A percentile compares a stretch with the other conserved stretches of the same genome.
Evolutionary conservation across 2,329 filamentous ascomycete species (phyloP).

Genomic region (Xylariaceae sp.): DNA sequence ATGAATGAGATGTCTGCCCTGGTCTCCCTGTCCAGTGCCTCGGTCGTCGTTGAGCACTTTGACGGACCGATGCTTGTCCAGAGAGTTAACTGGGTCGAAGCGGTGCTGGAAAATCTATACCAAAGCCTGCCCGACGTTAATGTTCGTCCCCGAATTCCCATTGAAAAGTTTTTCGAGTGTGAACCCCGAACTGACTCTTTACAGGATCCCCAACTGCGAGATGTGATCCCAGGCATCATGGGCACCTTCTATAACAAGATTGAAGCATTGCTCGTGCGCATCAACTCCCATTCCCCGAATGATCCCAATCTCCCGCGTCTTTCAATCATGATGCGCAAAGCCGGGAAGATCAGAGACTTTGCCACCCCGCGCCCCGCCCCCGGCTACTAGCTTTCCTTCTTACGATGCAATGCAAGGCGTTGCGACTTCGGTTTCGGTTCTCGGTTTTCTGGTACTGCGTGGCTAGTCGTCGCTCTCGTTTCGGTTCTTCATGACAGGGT

Average conservation of each 20-base stretch:
- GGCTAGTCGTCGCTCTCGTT: no score
- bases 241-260: constrained; percentile 48
- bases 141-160: constrained; percentile 39
- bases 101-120: constrained; percentile 52
- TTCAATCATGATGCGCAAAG: constrained; percentile 38
- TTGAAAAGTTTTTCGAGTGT: neutral
- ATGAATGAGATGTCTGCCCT: constrained; percentile 57
- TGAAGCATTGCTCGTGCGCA: constrained; percentile 49
- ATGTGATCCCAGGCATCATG: constrained; percentile 56
- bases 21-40: constrained; percentile 60
- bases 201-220: constrained; percentile 52
- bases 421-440: no score
- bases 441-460: no score
- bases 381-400: no score
- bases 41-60: constrained; percentile 58
- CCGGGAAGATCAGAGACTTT: constrained; percentile 23
- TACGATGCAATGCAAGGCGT: no score
- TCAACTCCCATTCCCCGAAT: constrained; percentile 44
- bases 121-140: constrained; percentile 41
- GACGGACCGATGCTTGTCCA: constrained; percentile 49
- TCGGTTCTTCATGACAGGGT: no score
- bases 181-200: constrained; percentile 26
- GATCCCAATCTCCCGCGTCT: constrained; percentile 48
- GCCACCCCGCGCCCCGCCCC: constrained; percentile 1
- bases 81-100: constrained; percentile 58